Conservation (phyloP, 805 yeast species). For the Diddensiella santjacobensis region DNA sequence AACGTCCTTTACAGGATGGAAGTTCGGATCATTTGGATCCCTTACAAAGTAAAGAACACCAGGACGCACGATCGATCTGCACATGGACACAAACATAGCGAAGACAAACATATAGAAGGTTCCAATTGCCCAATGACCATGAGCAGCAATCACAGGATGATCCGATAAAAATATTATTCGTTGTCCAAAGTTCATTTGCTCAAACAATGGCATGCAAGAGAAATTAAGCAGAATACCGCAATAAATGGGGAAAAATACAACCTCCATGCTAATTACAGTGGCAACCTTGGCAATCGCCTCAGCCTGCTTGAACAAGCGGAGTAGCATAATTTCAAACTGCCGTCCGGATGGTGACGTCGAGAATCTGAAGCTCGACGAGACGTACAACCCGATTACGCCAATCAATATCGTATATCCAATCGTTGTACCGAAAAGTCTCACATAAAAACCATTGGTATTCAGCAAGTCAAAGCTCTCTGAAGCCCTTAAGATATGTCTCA, state of each 20-base stretch:
- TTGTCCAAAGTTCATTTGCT: background rate
- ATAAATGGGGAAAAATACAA: conserved; percentile 77
- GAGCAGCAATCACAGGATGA: conserved; percentile 26
- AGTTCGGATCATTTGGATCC: conserved; percentile 91
- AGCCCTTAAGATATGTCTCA: background rate
- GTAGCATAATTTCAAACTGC: conserved; percentile 8
- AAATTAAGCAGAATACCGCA: conserved; percentile 79
- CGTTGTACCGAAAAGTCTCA: conserved; percentile 13
- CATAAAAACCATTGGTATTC: background rate
- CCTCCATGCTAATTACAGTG: conserved; percentile 68
- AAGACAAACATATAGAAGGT: conserved; percentile 83
- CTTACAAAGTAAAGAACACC: conserved; percentile 91
- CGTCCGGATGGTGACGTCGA: conserved; percentile 7
- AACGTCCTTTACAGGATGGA: conserved; percentile 82
- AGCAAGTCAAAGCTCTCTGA: background rate
- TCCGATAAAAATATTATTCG: conserved; percentile 6
- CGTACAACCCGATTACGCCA: conserved; percentile 4
- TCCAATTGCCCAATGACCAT: conserved; percentile 64
- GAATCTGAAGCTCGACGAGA: conserved; percentile 13
- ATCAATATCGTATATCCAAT: conserved; percentile 11
- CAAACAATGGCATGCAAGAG: conserved; percentile 58
- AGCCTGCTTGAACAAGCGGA: conserved; percentile 23
- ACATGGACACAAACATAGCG: conserved; percentile 83
- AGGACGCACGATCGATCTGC: conserved; percentile 70
- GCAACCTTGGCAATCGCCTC: conserved; percentile 68